These are phyloP conservation scores for Climacium dendroides DNA, from an alignment of 225 moss, liverwort and hornwort species.

Conservation along the genomic window DNA sequence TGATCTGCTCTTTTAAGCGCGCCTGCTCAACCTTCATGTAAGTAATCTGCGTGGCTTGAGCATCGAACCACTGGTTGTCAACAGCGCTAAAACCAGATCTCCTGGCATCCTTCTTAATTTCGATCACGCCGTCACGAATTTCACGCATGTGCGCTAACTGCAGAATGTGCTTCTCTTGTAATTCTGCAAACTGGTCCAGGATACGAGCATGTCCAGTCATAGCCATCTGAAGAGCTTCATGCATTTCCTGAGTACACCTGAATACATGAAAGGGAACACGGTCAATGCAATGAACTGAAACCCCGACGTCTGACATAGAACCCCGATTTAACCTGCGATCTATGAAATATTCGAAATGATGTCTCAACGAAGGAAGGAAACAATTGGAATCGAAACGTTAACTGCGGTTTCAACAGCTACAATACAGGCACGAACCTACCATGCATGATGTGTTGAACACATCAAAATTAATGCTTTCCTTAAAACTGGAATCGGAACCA, in stretches of 20 bases:
- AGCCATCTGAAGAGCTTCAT: neutral
- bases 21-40: neutral
- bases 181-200: neutral
- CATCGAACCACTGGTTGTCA: constrained; percentile 1
- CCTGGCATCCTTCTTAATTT: constrained; percentile 24
- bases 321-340: neutral
- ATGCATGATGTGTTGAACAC: too few relatives aligned
- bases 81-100: constrained; percentile 39
- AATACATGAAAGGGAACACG: neutral
- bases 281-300: neutral
- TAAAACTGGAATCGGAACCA: neutral
- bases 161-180: neutral
- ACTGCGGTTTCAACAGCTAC: too few relatives aligned
- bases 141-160: neutral
- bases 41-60: neutral
- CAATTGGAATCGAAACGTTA: neutral
- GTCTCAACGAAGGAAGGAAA: neutral
- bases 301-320: too few relatives aligned
- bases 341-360: neutral
- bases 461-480: neutral
- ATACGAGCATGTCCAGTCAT: neutral
- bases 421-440: neutral
- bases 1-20: neutral
- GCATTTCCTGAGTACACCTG: neutral
- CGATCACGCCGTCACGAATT: neutral